phyloP scores from a whole-genome alignment of 2,329 filamentous ascomycete species.

The Paraphoma chrysanthemicola region DNA sequence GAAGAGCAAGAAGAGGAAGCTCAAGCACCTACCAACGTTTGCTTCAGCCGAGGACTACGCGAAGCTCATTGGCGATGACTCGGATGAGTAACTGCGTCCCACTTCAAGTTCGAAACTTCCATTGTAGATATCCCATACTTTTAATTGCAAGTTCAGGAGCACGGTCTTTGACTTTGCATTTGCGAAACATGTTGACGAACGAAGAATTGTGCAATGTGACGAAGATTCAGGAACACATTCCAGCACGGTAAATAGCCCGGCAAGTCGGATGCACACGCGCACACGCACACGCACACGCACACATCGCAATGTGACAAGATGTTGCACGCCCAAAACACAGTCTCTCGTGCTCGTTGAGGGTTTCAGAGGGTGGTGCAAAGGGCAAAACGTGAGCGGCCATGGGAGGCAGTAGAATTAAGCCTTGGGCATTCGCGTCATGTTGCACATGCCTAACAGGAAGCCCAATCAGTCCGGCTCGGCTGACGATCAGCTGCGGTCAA shows the following conservation, averaged over 20 bases:
- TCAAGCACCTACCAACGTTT: conserved; percentile 91
- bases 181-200: neutral
- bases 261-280: neutral
- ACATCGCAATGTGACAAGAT: neutral
- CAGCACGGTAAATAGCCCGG: neutral
- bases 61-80: conserved; percentile 73
- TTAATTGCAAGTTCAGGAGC: conserved; percentile 5
- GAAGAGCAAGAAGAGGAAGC: conserved; percentile 76
- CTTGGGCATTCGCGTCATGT: conserved; percentile 21
- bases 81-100: neutral
- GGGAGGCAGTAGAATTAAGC: conserved; percentile 13
- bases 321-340: neutral
- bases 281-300: neutral
- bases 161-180: neutral
- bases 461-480: conserved; percentile 21
- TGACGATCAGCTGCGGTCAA: conserved; percentile 18
- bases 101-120: conserved; percentile 18
- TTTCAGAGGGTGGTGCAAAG: conserved; percentile 26
- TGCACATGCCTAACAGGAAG: conserved; percentile 21
- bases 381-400: conserved; percentile 7
- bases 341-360: conserved; percentile 12
- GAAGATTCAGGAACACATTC: neutral
- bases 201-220: neutral
- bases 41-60: conserved; percentile 95
- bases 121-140: conserved; percentile 44